Percentiles rank a stretch among this genome's conserved stretches.
Conservation (phyloP, 2,329 filamentous ascomycete species). For the Phoma herbarum region DNA sequence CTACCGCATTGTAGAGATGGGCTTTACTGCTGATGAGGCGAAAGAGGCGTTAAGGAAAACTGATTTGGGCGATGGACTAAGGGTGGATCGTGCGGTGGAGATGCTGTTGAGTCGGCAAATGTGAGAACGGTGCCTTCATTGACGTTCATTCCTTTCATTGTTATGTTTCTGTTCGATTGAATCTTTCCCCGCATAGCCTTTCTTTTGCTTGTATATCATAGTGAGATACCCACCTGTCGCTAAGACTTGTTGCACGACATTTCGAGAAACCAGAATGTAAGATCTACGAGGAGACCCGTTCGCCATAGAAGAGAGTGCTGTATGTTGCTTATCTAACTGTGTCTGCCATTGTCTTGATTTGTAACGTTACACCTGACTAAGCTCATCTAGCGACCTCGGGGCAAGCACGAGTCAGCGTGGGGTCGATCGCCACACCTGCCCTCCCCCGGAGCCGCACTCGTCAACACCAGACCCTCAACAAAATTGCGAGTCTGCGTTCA, state of each 20-base stretch:
- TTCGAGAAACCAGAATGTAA: not conserved
- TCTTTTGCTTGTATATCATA: slow-evolving; percentile 10
- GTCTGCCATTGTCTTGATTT: not conserved
- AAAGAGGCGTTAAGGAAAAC: slow-evolving; percentile 66
- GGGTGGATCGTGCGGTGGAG: slow-evolving; percentile 66
- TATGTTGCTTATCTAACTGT: too few species aligned
- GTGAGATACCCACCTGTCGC: slow-evolving; percentile 17
- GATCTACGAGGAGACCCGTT: not conserved
- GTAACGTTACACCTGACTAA: slow-evolving; percentile 9
- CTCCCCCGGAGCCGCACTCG: not conserved
- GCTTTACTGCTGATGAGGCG: slow-evolving; percentile 64
- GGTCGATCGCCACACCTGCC: slow-evolving; percentile 14
- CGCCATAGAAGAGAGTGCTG: not conserved
- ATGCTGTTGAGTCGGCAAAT: slow-evolving; percentile 54
- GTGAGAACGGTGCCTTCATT: not conserved
- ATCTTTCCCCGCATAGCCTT: not conserved
- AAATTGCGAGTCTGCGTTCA: slow-evolving; percentile 9
- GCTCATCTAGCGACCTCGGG: not conserved
- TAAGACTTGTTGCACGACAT: not conserved
- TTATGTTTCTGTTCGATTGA: too few species aligned
- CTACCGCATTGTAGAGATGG: slow-evolving; percentile 66
- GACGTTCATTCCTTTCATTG: not conserved
- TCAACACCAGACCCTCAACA: not conserved
- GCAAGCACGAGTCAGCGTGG: slow-evolving; percentile 13
- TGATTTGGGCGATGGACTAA: slow-evolving; percentile 66